phyloP scores from a whole-genome alignment of 1,139 yeast species.

The Suhomyces chickasaworum region DNA sequence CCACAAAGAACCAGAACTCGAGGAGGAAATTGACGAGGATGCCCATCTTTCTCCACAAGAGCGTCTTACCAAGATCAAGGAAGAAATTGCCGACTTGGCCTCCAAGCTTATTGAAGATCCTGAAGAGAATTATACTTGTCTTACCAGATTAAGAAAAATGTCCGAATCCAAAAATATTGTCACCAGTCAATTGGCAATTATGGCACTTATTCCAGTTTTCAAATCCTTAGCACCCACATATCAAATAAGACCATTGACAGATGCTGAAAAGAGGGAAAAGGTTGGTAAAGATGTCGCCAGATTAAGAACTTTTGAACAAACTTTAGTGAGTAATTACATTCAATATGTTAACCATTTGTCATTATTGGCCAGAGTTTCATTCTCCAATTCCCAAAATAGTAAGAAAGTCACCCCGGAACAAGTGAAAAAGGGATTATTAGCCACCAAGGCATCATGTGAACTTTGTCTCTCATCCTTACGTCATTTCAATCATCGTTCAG shows the following conservation, averaged over 20 bases:
- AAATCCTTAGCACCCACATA: conserved; percentile 87
- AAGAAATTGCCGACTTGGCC: conserved; percentile 81
- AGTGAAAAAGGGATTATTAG: conserved; percentile 55
- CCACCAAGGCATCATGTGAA: conserved; percentile 80
- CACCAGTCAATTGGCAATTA: conserved; percentile 70
- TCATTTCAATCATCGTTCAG: conserved; percentile 78
- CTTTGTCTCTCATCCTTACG: conserved; percentile 63
- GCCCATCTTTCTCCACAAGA: conserved; percentile 59
- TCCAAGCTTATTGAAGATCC: conserved; percentile 84
- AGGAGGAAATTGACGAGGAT: conserved; percentile 46
- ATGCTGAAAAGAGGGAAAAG: conserved; percentile 75
- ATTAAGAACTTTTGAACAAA: conserved; percentile 78
- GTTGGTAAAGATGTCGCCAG: conserved; percentile 80
- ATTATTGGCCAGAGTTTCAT: conserved; percentile 41
- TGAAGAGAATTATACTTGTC: conserved; percentile 71
- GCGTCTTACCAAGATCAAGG: conserved; percentile 64
- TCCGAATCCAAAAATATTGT: conserved; percentile 66
- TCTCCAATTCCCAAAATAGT: conserved; percentile 43
- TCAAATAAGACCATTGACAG: conserved; percentile 79
- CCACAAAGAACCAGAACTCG: conserved; percentile 18
- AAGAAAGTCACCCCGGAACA: conserved; percentile 40
- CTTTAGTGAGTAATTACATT: conserved; percentile 67
- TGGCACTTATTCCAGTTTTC: conserved; percentile 83
- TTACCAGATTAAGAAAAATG: conserved; percentile 74
- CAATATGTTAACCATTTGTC: conserved; percentile 63